A percentile compares a stretch with the other conserved stretches of the same genome.
Conservation (phyloP, 1,139 yeast genomes). For the Spencermartinsiella ligniputridi region DNA sequence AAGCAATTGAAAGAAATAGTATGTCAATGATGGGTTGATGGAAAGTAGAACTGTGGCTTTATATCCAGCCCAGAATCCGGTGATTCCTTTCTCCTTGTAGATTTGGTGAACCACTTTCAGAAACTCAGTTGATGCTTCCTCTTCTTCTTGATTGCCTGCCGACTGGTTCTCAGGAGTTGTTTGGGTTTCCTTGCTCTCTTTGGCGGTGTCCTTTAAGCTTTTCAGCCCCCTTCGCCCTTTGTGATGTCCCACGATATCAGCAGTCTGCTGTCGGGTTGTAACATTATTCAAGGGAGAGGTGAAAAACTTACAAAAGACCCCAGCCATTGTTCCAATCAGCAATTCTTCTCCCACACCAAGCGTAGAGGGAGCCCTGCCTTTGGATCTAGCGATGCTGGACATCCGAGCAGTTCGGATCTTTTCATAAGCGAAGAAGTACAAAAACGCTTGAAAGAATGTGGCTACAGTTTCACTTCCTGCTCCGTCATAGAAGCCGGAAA, state of each 20-base stretch:
- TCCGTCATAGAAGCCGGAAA: conserved; percentile 68
- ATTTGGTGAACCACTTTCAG: conserved; percentile 43
- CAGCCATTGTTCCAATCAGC: conserved; percentile 82
- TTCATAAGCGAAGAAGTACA: conserved; percentile 71
- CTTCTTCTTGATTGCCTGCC: conserved; percentile 1
- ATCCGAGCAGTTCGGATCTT: conserved; percentile 79
- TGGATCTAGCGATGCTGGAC: conserved; percentile 70
- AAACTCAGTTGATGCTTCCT: conserved; percentile 5
- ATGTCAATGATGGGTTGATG: conserved; percentile 72
- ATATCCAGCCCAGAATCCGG: conserved; percentile 75
- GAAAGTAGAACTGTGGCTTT: conserved; percentile 67
- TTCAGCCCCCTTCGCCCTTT: neutral
- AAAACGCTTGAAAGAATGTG: conserved; percentile 32
- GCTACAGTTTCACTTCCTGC: conserved; percentile 31
- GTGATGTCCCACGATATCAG: conserved; percentile 14
- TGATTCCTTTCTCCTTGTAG: conserved; percentile 53
- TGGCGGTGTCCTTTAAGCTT: conserved; percentile 1
- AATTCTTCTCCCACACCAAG: conserved; percentile 87
- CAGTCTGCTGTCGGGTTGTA: conserved; percentile 33
- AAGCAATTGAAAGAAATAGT: conserved; percentile 35
- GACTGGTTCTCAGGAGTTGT: conserved; percentile 2
- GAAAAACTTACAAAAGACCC: conserved; percentile 33
- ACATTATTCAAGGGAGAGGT: conserved; percentile 32
- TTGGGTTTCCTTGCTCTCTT: neutral
- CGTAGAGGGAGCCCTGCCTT: conserved; percentile 64